Base-by-base conservation (phyloP, 2,329 filamentous ascomycete genomes). In the Chalaropsis thielavioides region DNA sequence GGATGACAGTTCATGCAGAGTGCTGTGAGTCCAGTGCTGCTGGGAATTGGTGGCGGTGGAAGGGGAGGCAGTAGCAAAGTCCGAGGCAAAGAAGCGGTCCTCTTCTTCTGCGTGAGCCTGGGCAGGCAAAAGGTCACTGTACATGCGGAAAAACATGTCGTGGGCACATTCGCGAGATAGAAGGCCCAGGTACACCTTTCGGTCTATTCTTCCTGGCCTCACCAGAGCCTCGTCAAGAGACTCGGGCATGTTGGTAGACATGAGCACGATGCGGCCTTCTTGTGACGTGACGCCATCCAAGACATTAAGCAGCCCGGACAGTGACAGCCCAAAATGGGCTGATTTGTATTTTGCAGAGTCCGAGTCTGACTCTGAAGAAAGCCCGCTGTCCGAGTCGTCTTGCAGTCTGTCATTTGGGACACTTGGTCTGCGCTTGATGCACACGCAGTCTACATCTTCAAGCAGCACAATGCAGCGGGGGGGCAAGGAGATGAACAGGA, bases 261-360 rank as follows among this genome's bases (percentile, higher is more conserved):
- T 90, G 75, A 92, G 85, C 19, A 92, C 80, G 13, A 92, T 82
- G 58, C 88, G 82, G 31, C 88, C 89, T 75, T 92, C 89, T 70
- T 89, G 87, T 2, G 85, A 88, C 0, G 87, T 87, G 0, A 91
- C 88, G 64, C 90, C 88, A 70, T 95, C 89, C 67, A 95, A 90
- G 66, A 87, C 87, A 73, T 95, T 95, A 62, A 95, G 80, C 0
- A 95, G 79, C 0, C 89, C 89, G 0, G 88, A 89, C 1, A 94
- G 79, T 0, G 87, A 89, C 41, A 67, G 24, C 10, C 61, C 27
- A 10, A 19, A 46, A 10, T 46, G 22, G 22, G 17, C 6, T 43
- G 24, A 69, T 92, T 89, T n/a, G 80, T 70, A 44, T 75, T 71
- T 19, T 69, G 7, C 44, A 10, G n/a, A 17, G 7, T 19, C 43